Conservation (phyloP, 257 asterid genomes). For the Capsicum chinense region DNA sequence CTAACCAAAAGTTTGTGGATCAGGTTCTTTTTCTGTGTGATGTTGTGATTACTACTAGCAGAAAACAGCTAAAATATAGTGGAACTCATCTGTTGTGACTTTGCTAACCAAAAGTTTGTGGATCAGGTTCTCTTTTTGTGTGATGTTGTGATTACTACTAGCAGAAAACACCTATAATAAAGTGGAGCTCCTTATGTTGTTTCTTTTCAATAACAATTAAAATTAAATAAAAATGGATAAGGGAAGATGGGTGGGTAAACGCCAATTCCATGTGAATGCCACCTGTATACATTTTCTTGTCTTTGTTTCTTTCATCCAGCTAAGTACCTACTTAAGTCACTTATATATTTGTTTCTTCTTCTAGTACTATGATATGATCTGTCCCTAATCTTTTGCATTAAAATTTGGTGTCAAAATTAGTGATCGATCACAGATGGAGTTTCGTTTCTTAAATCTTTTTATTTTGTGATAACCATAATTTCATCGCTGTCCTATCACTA, state of each 20-base stretch:
- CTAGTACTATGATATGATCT: conserved; percentile 17
- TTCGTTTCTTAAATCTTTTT: conserved; percentile 28
- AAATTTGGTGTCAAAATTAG: background rate
- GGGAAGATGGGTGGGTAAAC: conserved; percentile 65
- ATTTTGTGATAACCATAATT: conserved; percentile 19
- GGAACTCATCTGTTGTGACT: background rate
- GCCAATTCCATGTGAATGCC: conserved; percentile 52
- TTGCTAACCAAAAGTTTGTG: conserved; percentile 45
- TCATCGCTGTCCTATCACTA: background rate
- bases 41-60: conserved; percentile 32
- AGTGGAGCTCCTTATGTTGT: background rate
- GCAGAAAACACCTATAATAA: no score
- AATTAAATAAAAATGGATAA: conserved; percentile 62
- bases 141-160: background rate
- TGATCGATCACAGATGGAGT: background rate
- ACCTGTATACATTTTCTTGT: conserved; percentile 32
- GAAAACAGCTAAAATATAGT: conserved; percentile 7
- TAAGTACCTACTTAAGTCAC: conserved; percentile 18
- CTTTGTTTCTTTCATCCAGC: conserved; percentile 21
- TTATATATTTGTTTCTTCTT: conserved; percentile 18
- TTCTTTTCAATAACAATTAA: conserved; percentile 47
- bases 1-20: conserved; percentile 53
- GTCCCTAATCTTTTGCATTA: background rate
- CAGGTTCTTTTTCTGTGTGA: conserved; percentile 48
- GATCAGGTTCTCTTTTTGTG: conserved; percentile 54